Conservation (phyloP, 306 rosid genomes). For the Potentilla sterilis region DNA sequence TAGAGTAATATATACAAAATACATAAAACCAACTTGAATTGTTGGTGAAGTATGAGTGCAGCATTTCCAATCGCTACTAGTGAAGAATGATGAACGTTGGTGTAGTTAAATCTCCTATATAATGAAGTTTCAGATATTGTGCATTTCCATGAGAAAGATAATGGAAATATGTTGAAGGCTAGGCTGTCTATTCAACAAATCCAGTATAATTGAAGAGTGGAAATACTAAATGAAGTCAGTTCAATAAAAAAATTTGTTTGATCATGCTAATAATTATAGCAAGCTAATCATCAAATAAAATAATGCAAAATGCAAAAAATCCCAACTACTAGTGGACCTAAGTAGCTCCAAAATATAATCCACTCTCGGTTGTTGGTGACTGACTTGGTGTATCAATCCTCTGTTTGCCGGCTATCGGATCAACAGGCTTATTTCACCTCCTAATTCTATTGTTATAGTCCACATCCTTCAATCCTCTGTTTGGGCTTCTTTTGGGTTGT, state of each 20-base stretch:
- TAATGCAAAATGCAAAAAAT: too few species aligned
- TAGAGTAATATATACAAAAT: too few species aligned
- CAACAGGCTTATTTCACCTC: too few species aligned
- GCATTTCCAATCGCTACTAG: neutral
- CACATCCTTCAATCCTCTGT: too few species aligned
- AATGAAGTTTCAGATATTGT: neutral
- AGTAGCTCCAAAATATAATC: neutral
- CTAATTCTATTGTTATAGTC: too few species aligned
- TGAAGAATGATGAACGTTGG: neutral
- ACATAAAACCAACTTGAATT: neutral
- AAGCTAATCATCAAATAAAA: neutral
- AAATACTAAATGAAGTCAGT: neutral
- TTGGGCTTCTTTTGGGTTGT: too few species aligned
- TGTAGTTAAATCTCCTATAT: neutral
- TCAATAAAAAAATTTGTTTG: neutral
- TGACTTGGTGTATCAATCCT: neutral
- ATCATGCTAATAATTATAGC: neutral
- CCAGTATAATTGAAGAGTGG: too few species aligned
- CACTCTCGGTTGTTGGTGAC: too few species aligned
- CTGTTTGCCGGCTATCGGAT: too few species aligned
- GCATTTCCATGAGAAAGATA: neutral
- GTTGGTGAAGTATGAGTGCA: neutral
- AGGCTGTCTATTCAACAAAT: neutral
- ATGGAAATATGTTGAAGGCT: neutral
- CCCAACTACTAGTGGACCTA: neutral